Conservation (phyloP, 2,329 filamentous ascomycete species). For the Corynespora cassiicola region DNA sequence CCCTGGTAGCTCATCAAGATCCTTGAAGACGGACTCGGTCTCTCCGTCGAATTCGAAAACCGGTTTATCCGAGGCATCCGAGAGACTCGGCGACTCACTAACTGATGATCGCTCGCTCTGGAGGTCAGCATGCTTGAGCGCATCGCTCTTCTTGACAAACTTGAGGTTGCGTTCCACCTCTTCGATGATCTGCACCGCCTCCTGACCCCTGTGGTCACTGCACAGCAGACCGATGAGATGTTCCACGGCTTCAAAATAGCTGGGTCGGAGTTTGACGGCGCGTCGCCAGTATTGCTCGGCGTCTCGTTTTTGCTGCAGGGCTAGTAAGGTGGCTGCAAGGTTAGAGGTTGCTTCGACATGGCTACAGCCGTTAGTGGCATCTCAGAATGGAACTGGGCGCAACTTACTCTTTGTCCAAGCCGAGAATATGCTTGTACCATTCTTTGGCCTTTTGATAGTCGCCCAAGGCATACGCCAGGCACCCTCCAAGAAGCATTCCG, state of each 20-base stretch:
- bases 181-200: slow-evolving; percentile 87
- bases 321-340: slow-evolving; percentile 85
- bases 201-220: slow-evolving; percentile 76
- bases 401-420: slow-evolving; percentile 62
- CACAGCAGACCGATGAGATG: slow-evolving; percentile 90
- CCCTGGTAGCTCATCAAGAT: slow-evolving; percentile 48
- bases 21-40: slow-evolving; percentile 45
- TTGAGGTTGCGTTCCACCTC: slow-evolving; percentile 79
- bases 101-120: slow-evolving; percentile 67
- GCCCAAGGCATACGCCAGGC: slow-evolving; percentile 87
- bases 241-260: slow-evolving; percentile 93
- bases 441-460: slow-evolving; percentile 78
- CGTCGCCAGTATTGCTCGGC: slow-evolving; percentile 85
- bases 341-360: slow-evolving; percentile 96
- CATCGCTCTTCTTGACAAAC: slow-evolving; percentile 53
- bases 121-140: slow-evolving; percentile 58
- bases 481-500: slow-evolving; percentile 89
- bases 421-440: slow-evolving; percentile 74
- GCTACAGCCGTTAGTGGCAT: slow-evolving; percentile 49
- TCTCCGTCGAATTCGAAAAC: slow-evolving; percentile 61
- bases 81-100: slow-evolving; percentile 60
- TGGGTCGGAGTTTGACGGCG: slow-evolving; percentile 82
- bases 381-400: slow-evolving; percentile 10
- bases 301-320: slow-evolving; percentile 80
- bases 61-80: slow-evolving; percentile 63